phyloP scores from a whole-genome alignment of 2,329 filamentous ascomycete species.

The Botryotinia calthae region DNA sequence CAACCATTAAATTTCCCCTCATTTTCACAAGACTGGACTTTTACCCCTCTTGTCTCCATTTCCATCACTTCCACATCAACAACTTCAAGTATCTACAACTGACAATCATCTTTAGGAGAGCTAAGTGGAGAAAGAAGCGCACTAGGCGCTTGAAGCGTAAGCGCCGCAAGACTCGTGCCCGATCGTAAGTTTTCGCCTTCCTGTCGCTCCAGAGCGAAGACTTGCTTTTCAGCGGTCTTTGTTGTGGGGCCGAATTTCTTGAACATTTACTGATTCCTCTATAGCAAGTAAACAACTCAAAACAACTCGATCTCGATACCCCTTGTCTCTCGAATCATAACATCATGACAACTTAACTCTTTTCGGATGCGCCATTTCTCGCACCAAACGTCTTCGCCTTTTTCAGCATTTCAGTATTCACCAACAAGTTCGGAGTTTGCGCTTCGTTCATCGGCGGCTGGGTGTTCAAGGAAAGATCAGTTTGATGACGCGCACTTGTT shows the following conservation, averaged over 20 bases:
- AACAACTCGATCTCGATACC: slow-evolving; percentile 44
- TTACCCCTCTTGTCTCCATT: background rate
- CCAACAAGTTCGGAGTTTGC: slow-evolving; percentile 35
- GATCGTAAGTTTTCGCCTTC: slow-evolving; percentile 70
- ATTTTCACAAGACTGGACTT: background rate
- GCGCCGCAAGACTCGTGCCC: slow-evolving; percentile 99
- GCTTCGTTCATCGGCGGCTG: slow-evolving; percentile 35
- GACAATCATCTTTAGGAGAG: slow-evolving; percentile 57
- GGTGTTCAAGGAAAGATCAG: slow-evolving; percentile 39
- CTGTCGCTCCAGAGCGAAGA: background rate
- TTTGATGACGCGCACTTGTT: slow-evolving; percentile 39
- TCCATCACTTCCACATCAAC: slow-evolving; percentile 6
- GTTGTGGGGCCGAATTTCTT: background rate
- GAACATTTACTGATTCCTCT: slow-evolving; percentile 25
- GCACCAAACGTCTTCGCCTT: slow-evolving; percentile 39
- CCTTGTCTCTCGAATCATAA: slow-evolving; percentile 35
- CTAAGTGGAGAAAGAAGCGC: slow-evolving; percentile 99
- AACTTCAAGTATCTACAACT: background rate
- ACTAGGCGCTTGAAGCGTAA: slow-evolving; percentile 99
- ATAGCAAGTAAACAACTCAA: slow-evolving; percentile 47
- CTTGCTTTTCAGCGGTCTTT: slow-evolving; percentile 7
- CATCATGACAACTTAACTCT: slow-evolving; percentile 41
- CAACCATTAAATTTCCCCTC: background rate
- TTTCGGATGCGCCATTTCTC: slow-evolving; percentile 38
- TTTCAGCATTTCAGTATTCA: slow-evolving; percentile 38